A percentile compares a stretch with the other conserved stretches of the same genome.
Conservation (phyloP, 192 early-diverging fungal genomes). For the Linnemannia zychae region DNA sequence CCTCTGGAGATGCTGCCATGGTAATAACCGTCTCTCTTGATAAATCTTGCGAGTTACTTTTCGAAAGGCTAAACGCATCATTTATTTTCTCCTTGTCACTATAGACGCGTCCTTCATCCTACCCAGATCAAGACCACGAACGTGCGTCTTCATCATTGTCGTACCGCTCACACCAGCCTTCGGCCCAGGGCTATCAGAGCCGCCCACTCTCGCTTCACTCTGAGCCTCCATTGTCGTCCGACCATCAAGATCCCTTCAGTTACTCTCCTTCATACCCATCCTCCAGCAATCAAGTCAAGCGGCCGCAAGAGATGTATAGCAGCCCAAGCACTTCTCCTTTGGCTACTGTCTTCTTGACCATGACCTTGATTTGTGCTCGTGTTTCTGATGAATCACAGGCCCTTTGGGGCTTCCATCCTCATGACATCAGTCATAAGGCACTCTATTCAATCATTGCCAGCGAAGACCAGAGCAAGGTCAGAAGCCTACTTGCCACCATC, state of each 20-base stretch:
- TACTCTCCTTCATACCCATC: constrained; percentile 17
- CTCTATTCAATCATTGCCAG: constrained; percentile 62
- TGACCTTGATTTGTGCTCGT: constrained; percentile 65
- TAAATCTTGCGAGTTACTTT: too few relatives aligned
- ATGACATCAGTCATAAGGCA: constrained; percentile 66
- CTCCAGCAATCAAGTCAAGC: constrained; percentile 40
- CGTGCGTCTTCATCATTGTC: constrained; percentile 29
- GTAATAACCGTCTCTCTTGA: not conserved
- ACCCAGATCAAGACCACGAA: constrained; percentile 22
- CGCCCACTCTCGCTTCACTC: constrained; percentile 52
- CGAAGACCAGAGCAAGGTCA: constrained; percentile 60
- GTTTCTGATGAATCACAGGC: constrained; percentile 65
- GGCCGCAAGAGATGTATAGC: constrained; percentile 40
- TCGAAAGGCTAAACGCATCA: too few relatives aligned
- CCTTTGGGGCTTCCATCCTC: constrained; percentile 67
- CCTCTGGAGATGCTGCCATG: not conserved
- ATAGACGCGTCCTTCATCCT: constrained; percentile 22
- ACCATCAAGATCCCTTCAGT: constrained; percentile 34
- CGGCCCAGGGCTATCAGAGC: constrained; percentile 18
- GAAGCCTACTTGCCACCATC: constrained; percentile 54
- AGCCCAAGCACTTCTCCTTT: constrained; percentile 32
- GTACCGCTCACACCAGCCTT: constrained; percentile 28
- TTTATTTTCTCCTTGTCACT: not conserved
- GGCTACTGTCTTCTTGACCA: constrained; percentile 64
- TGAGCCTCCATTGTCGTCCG: constrained; percentile 25